Evolutionary conservation across 352 stramenopile species (phyloP).

Genomic region (Phytopythium cucurbitacearum): DNA sequence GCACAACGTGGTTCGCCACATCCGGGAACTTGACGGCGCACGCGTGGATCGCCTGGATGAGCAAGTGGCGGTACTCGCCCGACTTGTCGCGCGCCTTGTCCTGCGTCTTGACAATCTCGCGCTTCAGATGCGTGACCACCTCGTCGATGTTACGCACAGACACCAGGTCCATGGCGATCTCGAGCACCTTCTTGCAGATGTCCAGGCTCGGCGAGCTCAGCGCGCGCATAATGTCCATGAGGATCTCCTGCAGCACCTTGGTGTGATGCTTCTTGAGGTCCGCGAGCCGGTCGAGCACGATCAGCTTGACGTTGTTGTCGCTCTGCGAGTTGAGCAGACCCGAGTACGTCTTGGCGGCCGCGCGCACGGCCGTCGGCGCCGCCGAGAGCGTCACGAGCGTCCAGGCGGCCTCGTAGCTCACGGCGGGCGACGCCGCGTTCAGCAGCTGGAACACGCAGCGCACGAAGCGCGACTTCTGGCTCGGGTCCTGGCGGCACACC

Average conservation of each 20-base stretch:
- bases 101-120: conserved; percentile 89
- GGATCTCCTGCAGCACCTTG: conserved; percentile 97
- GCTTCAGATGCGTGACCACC: conserved; percentile 90
- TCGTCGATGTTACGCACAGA: conserved; percentile 97
- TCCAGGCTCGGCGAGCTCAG: conserved; percentile 96
- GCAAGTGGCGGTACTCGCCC: conserved; percentile 95
- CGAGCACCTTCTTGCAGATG: conserved; percentile 98
- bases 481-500: conserved; percentile 96
- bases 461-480: conserved; percentile 99
- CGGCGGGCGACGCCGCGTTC: conserved; percentile 85
- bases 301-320: conserved; percentile 99
- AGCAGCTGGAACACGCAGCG: conserved; percentile 98
- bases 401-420: conserved; percentile 99
- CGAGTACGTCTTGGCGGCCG: conserved; percentile 96
- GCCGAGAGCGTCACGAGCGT: conserved; percentile 98
- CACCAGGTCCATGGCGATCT: conserved; percentile 98
- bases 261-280: conserved; percentile 96
- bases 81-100: conserved; percentile 93
- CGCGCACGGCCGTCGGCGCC: conserved; percentile 97
- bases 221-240: conserved; percentile 99
- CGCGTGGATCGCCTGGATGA: conserved; percentile 98
- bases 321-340: conserved; percentile 97
- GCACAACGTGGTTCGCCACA: conserved; percentile 96
- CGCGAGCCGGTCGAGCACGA: conserved; percentile 97
- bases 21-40: conserved; percentile 98